Evolutionary conservation across 441 rosid genomes (phyloP).

Genomic region (Pelargonium citronellum): DNA sequence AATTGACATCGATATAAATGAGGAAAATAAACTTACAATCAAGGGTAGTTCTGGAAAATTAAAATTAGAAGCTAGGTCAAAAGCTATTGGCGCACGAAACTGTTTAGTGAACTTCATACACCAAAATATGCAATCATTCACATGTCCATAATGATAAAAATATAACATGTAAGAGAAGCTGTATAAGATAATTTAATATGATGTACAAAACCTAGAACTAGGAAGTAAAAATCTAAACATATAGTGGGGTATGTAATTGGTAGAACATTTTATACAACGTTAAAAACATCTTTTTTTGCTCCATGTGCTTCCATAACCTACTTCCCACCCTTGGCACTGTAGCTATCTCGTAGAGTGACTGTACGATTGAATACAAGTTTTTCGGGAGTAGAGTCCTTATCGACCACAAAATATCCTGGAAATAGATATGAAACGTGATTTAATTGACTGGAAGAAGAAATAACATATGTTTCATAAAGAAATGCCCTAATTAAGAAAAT

Average conservation of each 20-base stretch:
- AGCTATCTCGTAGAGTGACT: constrained; percentile 72
- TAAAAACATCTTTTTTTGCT: not conserved
- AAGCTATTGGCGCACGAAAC: too few species aligned
- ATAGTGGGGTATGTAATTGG: not conserved
- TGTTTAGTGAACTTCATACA: too few species aligned
- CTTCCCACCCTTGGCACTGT: constrained; percentile 51
- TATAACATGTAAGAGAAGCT: not conserved
- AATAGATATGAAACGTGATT: constrained; percentile 3
- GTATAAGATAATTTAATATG: not conserved
- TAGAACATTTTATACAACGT: not conserved
- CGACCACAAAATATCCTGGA: constrained; percentile 72
- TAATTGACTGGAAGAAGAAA: not conserved
- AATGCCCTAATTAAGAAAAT: not conserved
- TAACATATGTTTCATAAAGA: not conserved
- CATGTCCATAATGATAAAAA: not conserved
- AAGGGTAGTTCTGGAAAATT: not conserved
- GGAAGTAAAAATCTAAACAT: not conserved
- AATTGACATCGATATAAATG: not conserved
- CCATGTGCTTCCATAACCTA: constrained; percentile 17
- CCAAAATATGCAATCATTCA: not conserved
- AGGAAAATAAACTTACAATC: not conserved
- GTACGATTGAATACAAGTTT: constrained; percentile 80
- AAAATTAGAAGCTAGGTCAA: not conserved
- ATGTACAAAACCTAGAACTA: not conserved
- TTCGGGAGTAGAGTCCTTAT: constrained; percentile 62